These are phyloP conservation scores for Plasmodium sp. DNA, from an alignment of 169 alveolate genomes.

Conservation along the genomic window DNA sequence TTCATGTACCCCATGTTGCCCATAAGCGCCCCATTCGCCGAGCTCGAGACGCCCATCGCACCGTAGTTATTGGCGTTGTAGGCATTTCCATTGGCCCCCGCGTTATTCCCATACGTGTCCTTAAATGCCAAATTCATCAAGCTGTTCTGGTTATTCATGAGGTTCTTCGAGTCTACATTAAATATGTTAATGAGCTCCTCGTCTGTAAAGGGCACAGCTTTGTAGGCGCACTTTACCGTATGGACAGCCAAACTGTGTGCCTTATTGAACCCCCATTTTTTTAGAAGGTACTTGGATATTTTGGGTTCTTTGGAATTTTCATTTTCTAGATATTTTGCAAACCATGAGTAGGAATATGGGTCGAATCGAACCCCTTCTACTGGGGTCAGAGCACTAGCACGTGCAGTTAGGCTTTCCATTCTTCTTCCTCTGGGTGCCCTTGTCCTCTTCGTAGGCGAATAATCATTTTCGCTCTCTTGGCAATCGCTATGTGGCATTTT, in stretches of 20 bases:
- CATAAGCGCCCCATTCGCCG: background rate
- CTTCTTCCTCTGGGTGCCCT: constrained; percentile 71
- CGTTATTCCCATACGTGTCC: background rate
- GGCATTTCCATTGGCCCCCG: background rate
- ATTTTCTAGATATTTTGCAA: constrained; percentile 69
- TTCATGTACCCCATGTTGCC: constrained; percentile 19
- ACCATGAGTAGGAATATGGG: constrained; percentile 70
- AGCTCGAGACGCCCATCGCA: background rate
- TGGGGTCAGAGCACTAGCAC: constrained; percentile 66
- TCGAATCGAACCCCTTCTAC: constrained; percentile 72
- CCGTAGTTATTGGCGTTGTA: background rate
- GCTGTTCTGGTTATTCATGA: constrained; percentile 27
- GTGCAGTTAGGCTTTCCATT: constrained; percentile 73
- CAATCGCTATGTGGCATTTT: constrained; percentile 60
- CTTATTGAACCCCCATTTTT: constrained; percentile 73
- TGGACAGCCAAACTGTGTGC: constrained; percentile 72
- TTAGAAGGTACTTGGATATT: constrained; percentile 46
- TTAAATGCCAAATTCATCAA: constrained; percentile 25
- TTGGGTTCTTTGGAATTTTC: constrained; percentile 69
- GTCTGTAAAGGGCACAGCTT: constrained; percentile 67
- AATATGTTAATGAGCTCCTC: constrained; percentile 50
- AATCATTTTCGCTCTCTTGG: constrained; percentile 64
- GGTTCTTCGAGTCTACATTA: constrained; percentile 47
- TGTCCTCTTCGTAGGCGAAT: constrained; percentile 68
- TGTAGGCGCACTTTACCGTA: constrained; percentile 66